phyloP scores from a whole-genome alignment of 2,329 filamentous ascomycete species.

The Nemania sp. region DNA sequence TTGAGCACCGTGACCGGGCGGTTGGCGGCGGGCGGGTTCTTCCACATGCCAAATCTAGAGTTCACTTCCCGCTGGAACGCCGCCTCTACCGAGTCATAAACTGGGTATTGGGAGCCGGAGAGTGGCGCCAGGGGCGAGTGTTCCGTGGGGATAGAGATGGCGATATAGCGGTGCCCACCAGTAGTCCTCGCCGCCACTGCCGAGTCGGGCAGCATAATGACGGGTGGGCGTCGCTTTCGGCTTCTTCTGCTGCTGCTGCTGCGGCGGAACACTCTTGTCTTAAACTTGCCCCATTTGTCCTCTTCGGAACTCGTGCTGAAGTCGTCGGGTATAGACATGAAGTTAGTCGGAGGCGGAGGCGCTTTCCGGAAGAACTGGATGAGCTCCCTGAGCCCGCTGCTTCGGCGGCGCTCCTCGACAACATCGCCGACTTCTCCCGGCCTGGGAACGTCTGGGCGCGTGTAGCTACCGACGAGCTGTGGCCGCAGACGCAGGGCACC shows the following conservation, averaged over 20 bases:
- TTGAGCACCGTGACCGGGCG: slow-evolving; percentile 39
- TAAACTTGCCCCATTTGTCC: slow-evolving; percentile 49
- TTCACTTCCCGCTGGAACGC: slow-evolving; percentile 27
- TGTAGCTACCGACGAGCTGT: slow-evolving; percentile 14
- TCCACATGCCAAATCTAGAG: slow-evolving; percentile 23
- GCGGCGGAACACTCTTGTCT: slow-evolving; percentile 45
- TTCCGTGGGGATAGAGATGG: slow-evolving; percentile 62
- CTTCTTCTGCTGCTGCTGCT: slow-evolving; percentile 45
- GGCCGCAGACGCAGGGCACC: background rate
- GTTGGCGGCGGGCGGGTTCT: slow-evolving; percentile 16
- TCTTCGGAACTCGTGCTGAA: slow-evolving; percentile 30
- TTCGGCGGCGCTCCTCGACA: slow-evolving; percentile 37
- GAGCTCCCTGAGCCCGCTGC: slow-evolving; percentile 15
- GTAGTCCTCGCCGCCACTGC: slow-evolving; percentile 58
- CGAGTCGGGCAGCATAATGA: slow-evolving; percentile 55
- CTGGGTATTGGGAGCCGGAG: slow-evolving; percentile 31
- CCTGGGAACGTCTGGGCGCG: slow-evolving; percentile 22
- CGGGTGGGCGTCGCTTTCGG: slow-evolving; percentile 30
- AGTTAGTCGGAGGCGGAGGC: slow-evolving; percentile 54
- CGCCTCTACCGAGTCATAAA: slow-evolving; percentile 24
- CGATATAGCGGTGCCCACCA: slow-evolving; percentile 59
- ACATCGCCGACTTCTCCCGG: slow-evolving; percentile 36
- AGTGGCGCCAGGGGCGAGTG: slow-evolving; percentile 48
- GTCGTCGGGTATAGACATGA: slow-evolving; percentile 50
- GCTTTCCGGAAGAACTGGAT: slow-evolving; percentile 50